Evolutionary conservation across 192 early-diverging fungal genomes (phyloP).

Genomic region (Mortierella claussenii): DNA sequence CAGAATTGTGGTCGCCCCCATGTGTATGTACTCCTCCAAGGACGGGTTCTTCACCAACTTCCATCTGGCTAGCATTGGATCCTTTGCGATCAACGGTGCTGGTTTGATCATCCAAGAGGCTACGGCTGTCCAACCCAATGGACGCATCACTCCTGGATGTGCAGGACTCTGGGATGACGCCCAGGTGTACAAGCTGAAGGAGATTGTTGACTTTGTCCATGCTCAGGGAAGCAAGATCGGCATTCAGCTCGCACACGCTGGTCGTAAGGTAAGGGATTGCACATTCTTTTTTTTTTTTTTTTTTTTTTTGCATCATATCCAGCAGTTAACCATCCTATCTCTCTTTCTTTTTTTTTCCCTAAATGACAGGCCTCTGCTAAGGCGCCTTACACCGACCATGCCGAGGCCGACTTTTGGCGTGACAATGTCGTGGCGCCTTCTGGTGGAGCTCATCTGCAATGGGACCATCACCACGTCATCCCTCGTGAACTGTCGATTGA

Average conservation of each 20-base stretch:
- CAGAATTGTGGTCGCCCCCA: conserved; percentile 80
- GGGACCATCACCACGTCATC: conserved; percentile 46
- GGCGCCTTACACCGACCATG: conserved; percentile 6
- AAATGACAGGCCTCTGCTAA: conserved; percentile 28
- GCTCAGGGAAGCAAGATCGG: conserved; percentile 65
- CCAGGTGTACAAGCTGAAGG: conserved; percentile 71
- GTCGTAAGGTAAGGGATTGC: conserved; percentile 67
- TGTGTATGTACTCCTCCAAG: conserved; percentile 82
- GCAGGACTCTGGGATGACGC: conserved; percentile 87
- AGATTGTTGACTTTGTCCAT: conserved; percentile 73
- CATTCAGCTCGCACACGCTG: conserved; percentile 88
- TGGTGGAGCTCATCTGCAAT: conserved; percentile 56
- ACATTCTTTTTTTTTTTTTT: not conserved
- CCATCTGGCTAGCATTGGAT: conserved; percentile 70
- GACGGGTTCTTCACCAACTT: conserved; percentile 76
- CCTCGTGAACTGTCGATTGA: conserved; percentile 71
- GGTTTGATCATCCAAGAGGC: conserved; percentile 87
- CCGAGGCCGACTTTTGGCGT: conserved; percentile 72
- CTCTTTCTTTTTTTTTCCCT: conserved; percentile 1
- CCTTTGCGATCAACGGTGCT: conserved; percentile 80
- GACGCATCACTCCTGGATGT: conserved; percentile 82
- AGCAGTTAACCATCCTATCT: not conserved
- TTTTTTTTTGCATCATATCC: not conserved
- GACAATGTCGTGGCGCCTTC: conserved; percentile 75
- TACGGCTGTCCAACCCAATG: conserved; percentile 76